A percentile compares a stretch with the other conserved stretches of the same genome.
Conservation (phyloP, 2,329 filamentous ascomycete species). For the Epichloe sp. region DNA sequence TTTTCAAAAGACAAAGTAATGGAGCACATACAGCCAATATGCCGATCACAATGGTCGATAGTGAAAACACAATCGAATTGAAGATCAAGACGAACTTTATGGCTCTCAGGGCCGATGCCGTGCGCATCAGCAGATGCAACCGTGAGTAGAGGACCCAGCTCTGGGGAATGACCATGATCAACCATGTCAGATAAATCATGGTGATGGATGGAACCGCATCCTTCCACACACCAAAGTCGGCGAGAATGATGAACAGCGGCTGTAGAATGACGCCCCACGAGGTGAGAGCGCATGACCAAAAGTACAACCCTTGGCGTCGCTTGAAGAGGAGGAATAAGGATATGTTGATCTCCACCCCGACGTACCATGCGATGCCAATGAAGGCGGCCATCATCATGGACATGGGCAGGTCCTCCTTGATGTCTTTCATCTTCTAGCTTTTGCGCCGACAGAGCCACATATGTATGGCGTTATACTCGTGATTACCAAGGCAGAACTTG, state of each 20-base stretch:
- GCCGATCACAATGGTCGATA: conserved; percentile 39
- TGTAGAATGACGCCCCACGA: conserved; percentile 19
- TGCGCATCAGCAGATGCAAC: conserved; percentile 42
- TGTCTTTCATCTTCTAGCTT: conserved; percentile 5
- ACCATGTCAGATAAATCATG: conserved; percentile 13
- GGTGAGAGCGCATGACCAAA: conserved; percentile 19
- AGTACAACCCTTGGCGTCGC: conserved; percentile 18
- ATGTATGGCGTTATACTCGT: no score
- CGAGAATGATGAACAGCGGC: conserved; percentile 30
- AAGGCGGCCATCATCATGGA: conserved; percentile 25
- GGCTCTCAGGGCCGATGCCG: conserved; percentile 31
- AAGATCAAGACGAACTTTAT: conserved; percentile 42
- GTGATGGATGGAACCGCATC: conserved; percentile 7
- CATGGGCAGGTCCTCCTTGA: conserved; percentile 11
- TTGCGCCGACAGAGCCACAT: no score
- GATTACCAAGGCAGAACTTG: no score
- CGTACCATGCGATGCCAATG: conserved; percentile 21
- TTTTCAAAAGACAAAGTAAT: background rate
- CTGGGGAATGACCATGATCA: conserved; percentile 41
- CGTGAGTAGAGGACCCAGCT: conserved; percentile 47
- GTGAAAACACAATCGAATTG: conserved; percentile 38
- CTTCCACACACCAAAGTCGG: conserved; percentile 14
- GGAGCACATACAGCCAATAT: conserved; percentile 30
- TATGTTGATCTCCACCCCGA: conserved; percentile 17
- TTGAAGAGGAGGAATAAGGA: conserved; percentile 19